phyloP scores from a whole-genome alignment of 305 asterid species.

The Solanum aculeatissimum region DNA sequence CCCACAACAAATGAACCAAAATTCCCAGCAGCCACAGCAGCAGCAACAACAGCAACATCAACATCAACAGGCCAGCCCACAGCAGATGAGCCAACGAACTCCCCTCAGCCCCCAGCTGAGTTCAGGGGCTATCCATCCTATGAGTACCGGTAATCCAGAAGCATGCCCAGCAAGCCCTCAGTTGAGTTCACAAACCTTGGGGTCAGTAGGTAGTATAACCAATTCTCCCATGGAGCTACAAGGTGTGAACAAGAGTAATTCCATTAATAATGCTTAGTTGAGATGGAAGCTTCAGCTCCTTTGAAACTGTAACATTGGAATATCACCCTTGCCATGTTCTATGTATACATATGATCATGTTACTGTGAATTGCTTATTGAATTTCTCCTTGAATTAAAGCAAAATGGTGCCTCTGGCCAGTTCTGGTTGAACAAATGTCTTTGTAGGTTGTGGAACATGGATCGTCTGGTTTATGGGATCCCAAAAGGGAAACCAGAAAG shows the following conservation, averaged over 20 bases:
- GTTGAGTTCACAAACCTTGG: constrained; percentile 88
- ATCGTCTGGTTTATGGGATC: not conserved
- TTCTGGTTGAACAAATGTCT: not conserved
- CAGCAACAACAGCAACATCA: constrained; percentile 21
- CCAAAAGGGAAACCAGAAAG: not conserved
- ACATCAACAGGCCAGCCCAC: constrained; percentile 61
- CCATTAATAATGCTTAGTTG: constrained; percentile 33
- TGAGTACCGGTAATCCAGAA: constrained; percentile 58
- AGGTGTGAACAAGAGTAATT: constrained; percentile 71
- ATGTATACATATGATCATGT: not conserved
- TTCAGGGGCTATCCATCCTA: constrained; percentile 79
- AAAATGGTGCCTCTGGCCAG: not conserved
- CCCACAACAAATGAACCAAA: constrained; percentile 55
- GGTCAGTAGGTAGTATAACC: constrained; percentile 74
- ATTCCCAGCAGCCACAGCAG: constrained; percentile 30
- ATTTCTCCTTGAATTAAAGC: not conserved
- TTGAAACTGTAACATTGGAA: not conserved
- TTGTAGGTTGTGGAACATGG: not conserved
- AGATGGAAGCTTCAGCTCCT: not conserved
- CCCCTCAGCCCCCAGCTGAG: constrained; percentile 97
- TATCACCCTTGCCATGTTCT: not conserved
- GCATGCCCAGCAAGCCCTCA: constrained; percentile 94
- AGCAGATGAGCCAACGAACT: constrained; percentile 71
- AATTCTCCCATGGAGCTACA: constrained; percentile 91
- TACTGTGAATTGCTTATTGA: not conserved